Percentiles rank a stretch among this genome's conserved stretches.
phyloP scores from a whole-genome alignment of 495 filamentous ascomycete species.

The Penicillium soppii region DNA sequence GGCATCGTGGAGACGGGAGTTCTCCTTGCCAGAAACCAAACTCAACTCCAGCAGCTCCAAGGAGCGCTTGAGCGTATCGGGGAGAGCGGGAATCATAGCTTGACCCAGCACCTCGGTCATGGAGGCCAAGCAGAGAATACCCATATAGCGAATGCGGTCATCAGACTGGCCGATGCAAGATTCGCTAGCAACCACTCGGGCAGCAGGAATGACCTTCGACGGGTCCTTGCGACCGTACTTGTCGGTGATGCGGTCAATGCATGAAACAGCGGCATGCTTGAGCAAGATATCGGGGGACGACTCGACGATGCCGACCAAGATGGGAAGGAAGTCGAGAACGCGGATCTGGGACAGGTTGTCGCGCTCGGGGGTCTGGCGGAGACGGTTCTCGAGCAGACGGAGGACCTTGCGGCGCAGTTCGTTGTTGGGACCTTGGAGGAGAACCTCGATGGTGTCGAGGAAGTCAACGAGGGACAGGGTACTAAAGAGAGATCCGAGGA shows the following conservation, averaged over 20 bases:
- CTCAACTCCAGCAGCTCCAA: constrained; percentile 66
- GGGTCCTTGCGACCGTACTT: constrained; percentile 87
- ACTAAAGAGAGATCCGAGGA: constrained; percentile 70
- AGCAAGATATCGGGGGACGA: constrained; percentile 67
- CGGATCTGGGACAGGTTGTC: constrained; percentile 65
- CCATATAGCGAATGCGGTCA: constrained; percentile 70
- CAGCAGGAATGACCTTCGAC: constrained; percentile 61
- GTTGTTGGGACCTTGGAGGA: constrained; percentile 70
- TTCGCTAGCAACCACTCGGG: constrained; percentile 70
- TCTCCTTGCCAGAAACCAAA: constrained; percentile 49
- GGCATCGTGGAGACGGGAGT: constrained; percentile 72
- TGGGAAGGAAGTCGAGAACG: constrained; percentile 75
- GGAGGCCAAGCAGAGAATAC: constrained; percentile 83
- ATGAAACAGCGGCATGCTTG: constrained; percentile 78
- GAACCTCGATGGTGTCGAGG: constrained; percentile 73
- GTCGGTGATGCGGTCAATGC: constrained; percentile 86
- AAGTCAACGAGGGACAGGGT: constrained; percentile 82
- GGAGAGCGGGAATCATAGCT: constrained; percentile 77
- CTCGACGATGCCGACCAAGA: constrained; percentile 69
- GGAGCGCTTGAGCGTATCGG: constrained; percentile 67
- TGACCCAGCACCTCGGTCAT: constrained; percentile 85
- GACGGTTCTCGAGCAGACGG: constrained; percentile 70
- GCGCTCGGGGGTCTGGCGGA: constrained; percentile 64
- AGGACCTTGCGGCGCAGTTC: constrained; percentile 77
- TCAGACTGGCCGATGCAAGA: constrained; percentile 74